Conservation (phyloP, 1,139 yeast species). For the Diutina neorugosa region DNA sequence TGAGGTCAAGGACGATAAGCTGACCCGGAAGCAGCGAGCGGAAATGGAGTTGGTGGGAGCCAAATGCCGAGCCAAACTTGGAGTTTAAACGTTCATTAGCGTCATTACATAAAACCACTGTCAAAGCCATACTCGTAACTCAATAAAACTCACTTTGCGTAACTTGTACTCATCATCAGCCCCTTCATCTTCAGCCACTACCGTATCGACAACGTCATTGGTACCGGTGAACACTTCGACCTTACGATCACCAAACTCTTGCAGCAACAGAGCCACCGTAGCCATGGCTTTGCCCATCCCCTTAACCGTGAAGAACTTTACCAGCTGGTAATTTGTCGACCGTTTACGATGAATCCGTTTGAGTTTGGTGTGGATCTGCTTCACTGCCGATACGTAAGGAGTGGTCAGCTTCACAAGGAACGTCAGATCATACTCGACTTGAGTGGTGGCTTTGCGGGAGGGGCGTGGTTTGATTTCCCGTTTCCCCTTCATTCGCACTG, state of each 20-base stretch:
- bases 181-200: slow-evolving; percentile 19
- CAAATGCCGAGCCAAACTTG: background rate
- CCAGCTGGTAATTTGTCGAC: slow-evolving; percentile 15
- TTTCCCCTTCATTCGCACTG: background rate
- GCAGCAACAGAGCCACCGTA: slow-evolving; percentile 34
- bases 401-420: slow-evolving; percentile 45
- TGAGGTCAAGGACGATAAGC: background rate
- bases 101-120: background rate
- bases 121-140: slow-evolving; percentile 20
- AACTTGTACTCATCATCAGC: slow-evolving; percentile 30
- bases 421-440: slow-evolving; percentile 23
- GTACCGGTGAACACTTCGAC: slow-evolving; percentile 48
- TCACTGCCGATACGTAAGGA: slow-evolving; percentile 52
- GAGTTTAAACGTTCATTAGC: background rate
- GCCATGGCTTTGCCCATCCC: slow-evolving; percentile 58
- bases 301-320: slow-evolving; percentile 35
- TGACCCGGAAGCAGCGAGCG: background rate
- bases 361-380: slow-evolving; percentile 32
- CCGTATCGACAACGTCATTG: slow-evolving; percentile 54
- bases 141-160: slow-evolving; percentile 48
- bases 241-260: slow-evolving; percentile 28
- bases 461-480: slow-evolving; percentile 6
- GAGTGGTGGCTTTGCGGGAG: slow-evolving; percentile 4
- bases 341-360: slow-evolving; percentile 18
- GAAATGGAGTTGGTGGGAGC: background rate